Percentiles rank a stretch among this genome's conserved stretches.
These are phyloP conservation scores for Globisporangium recalcitrans DNA, from an alignment of 352 stramenopile species.

Conservation along the genomic window DNA sequence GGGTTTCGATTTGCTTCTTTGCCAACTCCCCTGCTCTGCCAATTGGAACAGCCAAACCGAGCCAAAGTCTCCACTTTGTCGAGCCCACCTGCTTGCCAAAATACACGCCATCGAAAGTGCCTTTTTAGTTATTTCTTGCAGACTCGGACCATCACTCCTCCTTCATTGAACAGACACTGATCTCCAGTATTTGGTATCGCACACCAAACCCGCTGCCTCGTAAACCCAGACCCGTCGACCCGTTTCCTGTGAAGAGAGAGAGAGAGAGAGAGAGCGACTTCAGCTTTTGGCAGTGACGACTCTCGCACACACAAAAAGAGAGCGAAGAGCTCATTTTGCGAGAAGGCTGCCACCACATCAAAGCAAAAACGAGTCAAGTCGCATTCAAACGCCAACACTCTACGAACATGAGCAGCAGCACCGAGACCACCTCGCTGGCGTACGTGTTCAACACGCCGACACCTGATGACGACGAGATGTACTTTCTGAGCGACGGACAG, in stretches of 20 bases:
- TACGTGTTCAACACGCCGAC: slow-evolving; percentile 41
- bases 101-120: slow-evolving; percentile 12
- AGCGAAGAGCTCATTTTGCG: neutral
- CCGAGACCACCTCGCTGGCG: slow-evolving; percentile 26
- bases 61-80: neutral
- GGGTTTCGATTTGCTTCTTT: neutral
- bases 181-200: no score
- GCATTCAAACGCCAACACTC: neutral
- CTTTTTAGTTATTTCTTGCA: slow-evolving; percentile 1
- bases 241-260: neutral
- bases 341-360: neutral
- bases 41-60: neutral
- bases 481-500: slow-evolving; percentile 37
- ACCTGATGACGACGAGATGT: slow-evolving; percentile 49
- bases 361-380: neutral
- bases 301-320: no score
- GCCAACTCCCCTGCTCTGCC: neutral
- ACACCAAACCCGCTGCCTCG: no score
- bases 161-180: neutral
- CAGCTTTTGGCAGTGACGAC: neutral
- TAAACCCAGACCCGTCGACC: no score
- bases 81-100: neutral
- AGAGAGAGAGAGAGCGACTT: neutral
- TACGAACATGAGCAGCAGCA: slow-evolving; percentile 10
- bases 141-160: neutral